These are phyloP conservation scores for Somion occarium DNA, from an alignment of 1,284 basidiomycete genomes.

Conservation along the genomic window DNA sequence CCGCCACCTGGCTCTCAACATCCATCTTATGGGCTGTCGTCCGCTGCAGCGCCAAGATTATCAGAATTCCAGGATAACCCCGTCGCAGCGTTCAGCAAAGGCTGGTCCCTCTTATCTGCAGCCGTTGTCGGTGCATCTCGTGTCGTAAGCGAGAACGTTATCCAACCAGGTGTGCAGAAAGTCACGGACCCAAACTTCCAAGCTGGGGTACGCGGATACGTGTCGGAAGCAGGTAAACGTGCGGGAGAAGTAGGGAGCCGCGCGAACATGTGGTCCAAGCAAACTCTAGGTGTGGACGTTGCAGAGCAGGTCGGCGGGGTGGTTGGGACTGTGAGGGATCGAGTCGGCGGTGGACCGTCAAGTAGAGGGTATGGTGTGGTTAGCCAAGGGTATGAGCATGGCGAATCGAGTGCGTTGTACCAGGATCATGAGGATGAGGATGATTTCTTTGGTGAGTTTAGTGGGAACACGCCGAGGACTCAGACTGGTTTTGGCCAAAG, in stretches of 20 bases:
- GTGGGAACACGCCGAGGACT: slow-evolving; percentile 23
- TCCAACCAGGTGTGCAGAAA: slow-evolving; percentile 77
- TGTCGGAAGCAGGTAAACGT: slow-evolving; percentile 60
- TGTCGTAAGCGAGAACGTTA: slow-evolving; percentile 72
- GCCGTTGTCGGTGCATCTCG: slow-evolving; percentile 70
- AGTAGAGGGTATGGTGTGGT: slow-evolving; percentile 55
- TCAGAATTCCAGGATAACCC: slow-evolving; percentile 79
- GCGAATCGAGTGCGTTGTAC: slow-evolving; percentile 54
- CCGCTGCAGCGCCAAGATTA: slow-evolving; percentile 64
- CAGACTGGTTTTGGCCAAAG: slow-evolving; percentile 9
- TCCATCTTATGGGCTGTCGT: slow-evolving; percentile 63
- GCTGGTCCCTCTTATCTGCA: slow-evolving; percentile 80
- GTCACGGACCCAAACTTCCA: slow-evolving; percentile 75
- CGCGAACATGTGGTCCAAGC: slow-evolving; percentile 70
- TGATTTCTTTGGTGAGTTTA: slow-evolving; percentile 52
- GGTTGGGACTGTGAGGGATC: slow-evolving; percentile 51
- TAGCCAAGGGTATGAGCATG: slow-evolving; percentile 33
- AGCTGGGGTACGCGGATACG: slow-evolving; percentile 64
- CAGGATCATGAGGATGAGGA: slow-evolving; percentile 42
- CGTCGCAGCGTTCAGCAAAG: slow-evolving; percentile 71
- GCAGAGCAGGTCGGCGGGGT: slow-evolving; percentile 61
- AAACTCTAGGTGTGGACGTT: slow-evolving; percentile 76
- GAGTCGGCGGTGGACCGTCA: slow-evolving; percentile 35
- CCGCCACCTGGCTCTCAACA: slow-evolving; percentile 44
- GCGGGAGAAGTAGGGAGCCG: slow-evolving; percentile 52